Evolutionary conservation across 148 eudicot species (phyloP).

Genomic region (Rhododendron kiyosumense): DNA sequence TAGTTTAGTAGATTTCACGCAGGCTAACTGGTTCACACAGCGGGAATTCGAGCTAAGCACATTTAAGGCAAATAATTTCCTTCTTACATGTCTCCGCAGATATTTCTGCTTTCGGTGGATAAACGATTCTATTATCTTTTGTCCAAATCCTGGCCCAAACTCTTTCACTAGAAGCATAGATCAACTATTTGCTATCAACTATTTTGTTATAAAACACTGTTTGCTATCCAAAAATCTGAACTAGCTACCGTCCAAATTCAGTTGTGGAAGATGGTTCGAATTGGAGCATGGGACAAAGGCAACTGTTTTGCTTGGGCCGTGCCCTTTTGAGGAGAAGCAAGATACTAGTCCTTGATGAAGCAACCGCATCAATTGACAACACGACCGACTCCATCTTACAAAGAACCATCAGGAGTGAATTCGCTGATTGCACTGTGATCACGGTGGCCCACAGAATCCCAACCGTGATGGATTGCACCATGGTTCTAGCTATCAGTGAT

Average conservation of each 20-base stretch:
- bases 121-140: background rate
- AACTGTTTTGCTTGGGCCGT: conserved; percentile 81
- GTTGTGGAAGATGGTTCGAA: conserved; percentile 89
- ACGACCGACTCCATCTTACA: conserved; percentile 77
- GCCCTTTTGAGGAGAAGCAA: conserved; percentile 82
- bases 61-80: background rate
- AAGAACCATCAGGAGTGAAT: conserved; percentile 68
- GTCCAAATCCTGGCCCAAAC: background rate
- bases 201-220: background rate
- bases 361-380: conserved; percentile 90
- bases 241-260: conserved; percentile 14
- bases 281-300: conserved; percentile 99
- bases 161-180: background rate
- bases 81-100: background rate
- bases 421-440: conserved; percentile 79
- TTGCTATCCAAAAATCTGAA: background rate
- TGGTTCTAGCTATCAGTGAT: conserved; percentile 78
- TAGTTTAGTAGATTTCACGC: background rate
- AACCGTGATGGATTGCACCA: conserved; percentile 91
- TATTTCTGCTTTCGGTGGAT: background rate
- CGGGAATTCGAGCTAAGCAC: background rate
- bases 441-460: conserved; percentile 95
- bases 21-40: background rate
- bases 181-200: background rate
- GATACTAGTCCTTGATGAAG: conserved; percentile 87